Conservation (phyloP, 1,139 yeast species). For the Nakaseomyces delphensis region DNA sequence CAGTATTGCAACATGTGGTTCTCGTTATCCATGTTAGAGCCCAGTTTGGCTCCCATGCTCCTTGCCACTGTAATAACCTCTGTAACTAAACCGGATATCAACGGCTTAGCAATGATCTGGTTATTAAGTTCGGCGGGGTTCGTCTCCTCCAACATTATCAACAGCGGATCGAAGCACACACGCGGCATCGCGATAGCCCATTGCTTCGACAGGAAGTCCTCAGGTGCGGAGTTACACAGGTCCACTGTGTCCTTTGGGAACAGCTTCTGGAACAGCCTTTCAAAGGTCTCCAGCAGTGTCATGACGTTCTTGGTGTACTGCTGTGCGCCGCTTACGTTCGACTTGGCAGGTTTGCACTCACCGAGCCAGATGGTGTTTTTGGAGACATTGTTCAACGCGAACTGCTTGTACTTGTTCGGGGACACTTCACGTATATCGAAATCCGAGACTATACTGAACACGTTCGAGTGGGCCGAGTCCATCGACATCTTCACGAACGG, state of each 20-base stretch:
- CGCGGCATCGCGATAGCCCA: slow-evolving; percentile 80
- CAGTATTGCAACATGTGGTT: slow-evolving; percentile 47
- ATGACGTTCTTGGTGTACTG: slow-evolving; percentile 21
- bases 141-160: slow-evolving; percentile 63
- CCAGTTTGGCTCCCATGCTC: slow-evolving; percentile 58
- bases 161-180: slow-evolving; percentile 67
- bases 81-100: slow-evolving; percentile 66
- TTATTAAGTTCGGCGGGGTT: slow-evolving; percentile 48
- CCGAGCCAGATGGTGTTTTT: slow-evolving; percentile 23
- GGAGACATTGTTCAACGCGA: slow-evolving; percentile 19
- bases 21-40: slow-evolving; percentile 38
- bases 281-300: slow-evolving; percentile 24
- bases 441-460: slow-evolving; percentile 58
- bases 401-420: slow-evolving; percentile 29
- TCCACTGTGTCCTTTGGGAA: slow-evolving; percentile 34
- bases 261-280: slow-evolving; percentile 25
- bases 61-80: slow-evolving; percentile 69
- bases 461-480: slow-evolving; percentile 31
- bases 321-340: slow-evolving; percentile 10
- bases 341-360: slow-evolving; percentile 20
- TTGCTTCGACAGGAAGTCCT: slow-evolving; percentile 63
- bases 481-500: slow-evolving; percentile 45
- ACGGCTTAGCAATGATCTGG: slow-evolving; percentile 76
- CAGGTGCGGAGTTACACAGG: slow-evolving; percentile 34
- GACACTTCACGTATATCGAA: slow-evolving; percentile 46